phyloP scores from a whole-genome alignment of 139 green algal species.

The Mychonastes homosphaera region DNA sequence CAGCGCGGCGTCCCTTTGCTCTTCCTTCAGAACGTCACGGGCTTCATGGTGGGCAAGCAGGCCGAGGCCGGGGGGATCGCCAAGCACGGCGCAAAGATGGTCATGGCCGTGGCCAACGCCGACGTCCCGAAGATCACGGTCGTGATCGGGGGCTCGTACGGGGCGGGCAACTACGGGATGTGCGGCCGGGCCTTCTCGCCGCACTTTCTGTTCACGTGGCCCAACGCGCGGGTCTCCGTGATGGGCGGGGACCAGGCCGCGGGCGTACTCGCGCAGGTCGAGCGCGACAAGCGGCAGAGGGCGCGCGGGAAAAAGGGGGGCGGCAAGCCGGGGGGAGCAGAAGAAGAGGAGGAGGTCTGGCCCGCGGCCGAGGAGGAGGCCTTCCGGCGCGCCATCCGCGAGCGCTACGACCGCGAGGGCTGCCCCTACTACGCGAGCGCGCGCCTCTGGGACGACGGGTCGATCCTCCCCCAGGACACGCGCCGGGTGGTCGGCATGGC shows the following conservation, averaged over 20 bases:
- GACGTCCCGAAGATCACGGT: slow-evolving; percentile 86
- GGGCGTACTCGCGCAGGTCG: slow-evolving; percentile 67
- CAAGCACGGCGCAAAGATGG: slow-evolving; percentile 95
- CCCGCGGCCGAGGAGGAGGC: slow-evolving; percentile 48
- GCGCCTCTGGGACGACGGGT: slow-evolving; percentile 85
- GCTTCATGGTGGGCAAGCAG: slow-evolving; percentile 75
- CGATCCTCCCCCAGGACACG: slow-evolving; percentile 81
- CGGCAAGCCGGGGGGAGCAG: no score
- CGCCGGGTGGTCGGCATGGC: slow-evolving; percentile 60
- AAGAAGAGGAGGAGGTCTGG: slow-evolving; percentile 49
- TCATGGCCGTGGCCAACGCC: slow-evolving; percentile 77
- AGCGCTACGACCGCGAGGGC: slow-evolving; percentile 69
- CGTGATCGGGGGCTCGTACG: slow-evolving; percentile 76
- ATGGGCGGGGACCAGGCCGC: slow-evolving; percentile 86
- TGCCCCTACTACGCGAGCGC: slow-evolving; percentile 60
- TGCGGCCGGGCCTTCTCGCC: slow-evolving; percentile 85
- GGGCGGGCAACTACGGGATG: slow-evolving; percentile 94
- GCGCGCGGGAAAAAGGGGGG: slow-evolving; percentile 1
- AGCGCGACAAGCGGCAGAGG: slow-evolving; percentile 62
- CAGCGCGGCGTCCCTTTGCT: slow-evolving; percentile 79
- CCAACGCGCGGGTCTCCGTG: slow-evolving; percentile 82
- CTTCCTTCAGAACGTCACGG: slow-evolving; percentile 60
- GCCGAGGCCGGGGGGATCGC: slow-evolving; percentile 87
- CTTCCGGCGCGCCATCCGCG: slow-evolving; percentile 56
- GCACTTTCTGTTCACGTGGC: slow-evolving; percentile 91